These are phyloP conservation scores for Cladosporium halotolerans DNA, from an alignment of 2,329 filamentous ascomycete species.

Conservation along the genomic window DNA sequence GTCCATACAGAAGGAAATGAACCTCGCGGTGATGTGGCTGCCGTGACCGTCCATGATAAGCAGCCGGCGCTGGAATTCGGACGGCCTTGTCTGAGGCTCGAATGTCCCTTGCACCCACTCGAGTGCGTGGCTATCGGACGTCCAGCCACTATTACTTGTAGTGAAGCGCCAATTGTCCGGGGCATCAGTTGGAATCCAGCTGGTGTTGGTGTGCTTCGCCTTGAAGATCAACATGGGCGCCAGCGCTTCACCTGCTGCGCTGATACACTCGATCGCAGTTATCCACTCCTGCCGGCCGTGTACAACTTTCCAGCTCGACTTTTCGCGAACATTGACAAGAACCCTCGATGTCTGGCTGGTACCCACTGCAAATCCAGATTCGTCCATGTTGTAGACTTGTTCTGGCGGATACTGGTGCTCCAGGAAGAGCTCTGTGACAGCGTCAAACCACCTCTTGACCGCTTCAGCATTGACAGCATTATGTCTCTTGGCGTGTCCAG, in stretches of 20 bases:
- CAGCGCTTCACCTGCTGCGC: slow-evolving; percentile 4
- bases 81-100: not conserved
- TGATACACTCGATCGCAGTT: slow-evolving; percentile 14
- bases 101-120: not conserved
- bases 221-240: slow-evolving; percentile 11
- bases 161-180: slow-evolving; percentile 1
- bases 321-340: not conserved
- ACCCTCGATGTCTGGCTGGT: not conserved
- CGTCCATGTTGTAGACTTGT: not conserved
- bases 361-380: not conserved
- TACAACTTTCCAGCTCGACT: slow-evolving; percentile 10
- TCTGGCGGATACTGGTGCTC: not conserved
- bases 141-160: not conserved
- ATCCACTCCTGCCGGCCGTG: slow-evolving; percentile 11
- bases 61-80: not conserved
- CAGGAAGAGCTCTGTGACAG: not conserved
- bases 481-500: not conserved
- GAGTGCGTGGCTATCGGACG: not conserved
- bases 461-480: not conserved
- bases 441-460: slow-evolving; percentile 9
- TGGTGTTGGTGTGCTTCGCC: slow-evolving; percentile 9
- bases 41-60: not conserved
- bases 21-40: not conserved
- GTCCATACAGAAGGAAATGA: not conserved
- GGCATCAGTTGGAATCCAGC: slow-evolving; percentile 1